Evolutionary conservation across 2,329 filamentous ascomycete genomes (phyloP), one percentile per base, ranked within the genome.

Genomic region (Nemania diffusa): DNA sequence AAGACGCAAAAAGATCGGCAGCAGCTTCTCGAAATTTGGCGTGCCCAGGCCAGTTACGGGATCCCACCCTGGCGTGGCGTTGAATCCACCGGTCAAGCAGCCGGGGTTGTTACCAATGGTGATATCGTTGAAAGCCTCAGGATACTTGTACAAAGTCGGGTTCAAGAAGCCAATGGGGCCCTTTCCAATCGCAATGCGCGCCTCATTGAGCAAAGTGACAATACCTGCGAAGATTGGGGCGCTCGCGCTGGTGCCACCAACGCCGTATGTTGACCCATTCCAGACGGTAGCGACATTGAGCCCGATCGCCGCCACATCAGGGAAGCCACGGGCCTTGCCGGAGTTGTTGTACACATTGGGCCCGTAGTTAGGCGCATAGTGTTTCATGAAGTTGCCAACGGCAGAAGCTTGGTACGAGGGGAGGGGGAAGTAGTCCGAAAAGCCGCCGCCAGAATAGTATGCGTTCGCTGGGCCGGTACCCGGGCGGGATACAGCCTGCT

Each of bases 371-470:
- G 83, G 81, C 9, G 81, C 75, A 62, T 80, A 76, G 63, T 80
- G 75, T 24, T 70, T 65, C 72, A 83, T 83, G 72, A 79, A 85
- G 4, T 71, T 68, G 11, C 75, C 71, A 8, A 85, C 78, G 3
- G 80, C 81, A 0, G 71, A 64, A 8, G 76, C 72, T 70, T 87
- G 85, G 73, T 87, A 87, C 15, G 73, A 69, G 0, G 85, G 84
- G 2, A 82, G 71, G 1, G 78, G 70, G 66, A 84, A 86, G 71
- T 84, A 78, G 72, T 85, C 84, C 69, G 79, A 81, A 75, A 86
- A 85, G 15, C 84, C 84, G 20, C 84, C 83, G 6, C 82, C 82
- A 3, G 80, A 82, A 65, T 80, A 81, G 76, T 84, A 72, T 4
- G 68, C 69, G 20, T 69, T 56, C 1, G 67, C 69, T 5, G 69